phyloP scores from a whole-genome alignment of 2,329 filamentous ascomycete genomes.

The Calonectria pauciramosa region DNA sequence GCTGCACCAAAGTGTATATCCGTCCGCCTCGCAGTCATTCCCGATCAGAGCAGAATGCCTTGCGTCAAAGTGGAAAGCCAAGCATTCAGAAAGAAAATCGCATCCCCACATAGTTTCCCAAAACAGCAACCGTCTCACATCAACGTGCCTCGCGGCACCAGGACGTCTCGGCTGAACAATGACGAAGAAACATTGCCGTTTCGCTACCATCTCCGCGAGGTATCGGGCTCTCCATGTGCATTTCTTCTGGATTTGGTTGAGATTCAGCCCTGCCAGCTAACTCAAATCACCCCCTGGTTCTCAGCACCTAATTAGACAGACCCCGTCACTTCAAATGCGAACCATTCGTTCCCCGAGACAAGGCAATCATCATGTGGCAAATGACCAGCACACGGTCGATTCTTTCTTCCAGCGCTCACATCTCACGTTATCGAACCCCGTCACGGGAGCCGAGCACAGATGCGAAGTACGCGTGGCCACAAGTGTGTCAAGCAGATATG shows the following conservation, averaged over 20 bases:
- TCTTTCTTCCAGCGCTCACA: background rate
- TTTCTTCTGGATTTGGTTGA: background rate
- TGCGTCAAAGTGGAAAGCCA: background rate
- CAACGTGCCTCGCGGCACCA: background rate
- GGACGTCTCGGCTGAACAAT: background rate
- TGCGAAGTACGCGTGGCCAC: slow-evolving; percentile 18
- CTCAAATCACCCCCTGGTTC: background rate
- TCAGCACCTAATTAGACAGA: slow-evolving; percentile 7
- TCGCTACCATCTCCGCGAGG: background rate
- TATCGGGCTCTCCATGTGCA: background rate
- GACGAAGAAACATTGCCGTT: background rate
- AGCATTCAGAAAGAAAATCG: background rate
- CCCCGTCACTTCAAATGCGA: background rate
- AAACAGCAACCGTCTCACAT: background rate
- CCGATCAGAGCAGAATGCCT: background rate
- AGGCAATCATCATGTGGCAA: slow-evolving; percentile 9
- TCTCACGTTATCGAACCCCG: background rate
- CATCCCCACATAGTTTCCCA: background rate
- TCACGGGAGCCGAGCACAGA: background rate
- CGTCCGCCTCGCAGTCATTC: background rate
- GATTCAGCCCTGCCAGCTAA: background rate
- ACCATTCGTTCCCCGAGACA: background rate
- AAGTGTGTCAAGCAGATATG: background rate
- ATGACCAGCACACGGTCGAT: background rate
- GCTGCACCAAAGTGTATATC: background rate